Percentiles rank a stretch among this genome's conserved stretches.
Conservation (phyloP, 805 yeast genomes). For the Teunomyces barrocoloradensis region DNA sequence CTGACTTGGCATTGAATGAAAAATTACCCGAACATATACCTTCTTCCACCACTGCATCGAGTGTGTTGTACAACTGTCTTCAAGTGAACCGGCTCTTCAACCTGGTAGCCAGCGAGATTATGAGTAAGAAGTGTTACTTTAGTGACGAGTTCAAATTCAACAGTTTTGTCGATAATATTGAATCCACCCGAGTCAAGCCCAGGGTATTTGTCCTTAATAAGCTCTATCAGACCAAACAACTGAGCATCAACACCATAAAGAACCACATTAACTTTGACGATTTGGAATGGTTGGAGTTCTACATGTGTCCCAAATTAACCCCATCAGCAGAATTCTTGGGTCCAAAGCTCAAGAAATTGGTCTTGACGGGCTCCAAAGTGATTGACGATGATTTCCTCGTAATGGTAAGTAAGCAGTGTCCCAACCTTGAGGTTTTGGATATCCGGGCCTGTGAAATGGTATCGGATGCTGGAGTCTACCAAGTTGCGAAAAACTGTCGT, state of each 20-base stretch:
- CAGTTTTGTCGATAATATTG: conserved; percentile 22
- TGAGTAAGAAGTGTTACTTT: conserved; percentile 58
- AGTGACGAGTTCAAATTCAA: conserved; percentile 45
- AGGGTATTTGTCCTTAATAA: conserved; percentile 65
- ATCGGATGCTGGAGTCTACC: conserved; percentile 70
- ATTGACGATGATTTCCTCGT: conserved; percentile 61
- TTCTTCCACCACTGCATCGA: conserved; percentile 3
- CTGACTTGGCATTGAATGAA: conserved; percentile 44
- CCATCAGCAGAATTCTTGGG: conserved; percentile 45
- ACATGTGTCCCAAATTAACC: conserved; percentile 70
- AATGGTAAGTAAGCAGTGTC: conserved; percentile 52
- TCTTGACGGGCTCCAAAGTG: conserved; percentile 68
- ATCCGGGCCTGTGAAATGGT: conserved; percentile 80
- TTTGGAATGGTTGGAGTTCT: conserved; percentile 71
- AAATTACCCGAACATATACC: conserved; percentile 6
- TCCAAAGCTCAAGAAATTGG: conserved; percentile 38
- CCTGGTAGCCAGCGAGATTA: conserved; percentile 49
- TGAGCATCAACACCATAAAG: conserved; percentile 49
- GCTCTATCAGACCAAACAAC: conserved; percentile 52
- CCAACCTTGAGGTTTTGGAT: conserved; percentile 63
- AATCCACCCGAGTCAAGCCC: conserved; percentile 20
- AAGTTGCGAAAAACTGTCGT: conserved; percentile 61
- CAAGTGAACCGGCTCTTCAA: conserved; percentile 70
- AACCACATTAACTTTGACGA: conserved; percentile 41
- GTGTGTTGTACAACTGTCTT: conserved; percentile 57